A percentile compares a stretch with the other conserved stretches of the same genome.
Evolutionary conservation across 73 alveolate species (phyloP).

Genomic region (Stentor roeselii): DNA sequence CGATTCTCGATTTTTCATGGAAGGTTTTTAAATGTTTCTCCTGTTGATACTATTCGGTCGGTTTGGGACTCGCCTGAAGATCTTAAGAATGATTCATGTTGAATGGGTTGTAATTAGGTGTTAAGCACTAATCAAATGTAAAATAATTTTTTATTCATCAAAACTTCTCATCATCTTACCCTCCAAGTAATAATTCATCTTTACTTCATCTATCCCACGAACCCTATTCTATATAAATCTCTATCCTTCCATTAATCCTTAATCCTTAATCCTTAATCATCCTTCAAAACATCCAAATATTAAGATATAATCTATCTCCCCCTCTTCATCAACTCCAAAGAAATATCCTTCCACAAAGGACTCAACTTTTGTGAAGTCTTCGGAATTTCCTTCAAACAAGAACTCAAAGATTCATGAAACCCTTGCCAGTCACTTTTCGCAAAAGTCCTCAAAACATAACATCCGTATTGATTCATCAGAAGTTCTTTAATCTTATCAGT

Average conservation of each 20-base stretch:
- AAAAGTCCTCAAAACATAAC: background rate
- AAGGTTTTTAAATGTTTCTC: background rate
- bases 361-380: background rate
- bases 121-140: no score
- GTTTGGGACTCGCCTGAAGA: background rate
- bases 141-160: no score
- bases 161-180: no score
- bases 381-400: background rate
- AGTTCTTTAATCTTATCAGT: background rate
- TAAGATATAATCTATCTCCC: no score
- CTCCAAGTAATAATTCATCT: no score
- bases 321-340: no score
- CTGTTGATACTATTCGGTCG: background rate
- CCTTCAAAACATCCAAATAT: no score
- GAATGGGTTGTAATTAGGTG: no score
- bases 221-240: background rate
- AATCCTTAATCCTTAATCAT: background rate
- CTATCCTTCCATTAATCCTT: background rate
- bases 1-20: background rate
- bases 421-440: background rate
- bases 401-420: background rate
- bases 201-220: no score
- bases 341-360: background rate
- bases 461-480: background rate
- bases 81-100: no score